Evolutionary conservation across 371 early-diverging fungal species (phyloP).

Genomic region (Rhizopus sp.): DNA sequence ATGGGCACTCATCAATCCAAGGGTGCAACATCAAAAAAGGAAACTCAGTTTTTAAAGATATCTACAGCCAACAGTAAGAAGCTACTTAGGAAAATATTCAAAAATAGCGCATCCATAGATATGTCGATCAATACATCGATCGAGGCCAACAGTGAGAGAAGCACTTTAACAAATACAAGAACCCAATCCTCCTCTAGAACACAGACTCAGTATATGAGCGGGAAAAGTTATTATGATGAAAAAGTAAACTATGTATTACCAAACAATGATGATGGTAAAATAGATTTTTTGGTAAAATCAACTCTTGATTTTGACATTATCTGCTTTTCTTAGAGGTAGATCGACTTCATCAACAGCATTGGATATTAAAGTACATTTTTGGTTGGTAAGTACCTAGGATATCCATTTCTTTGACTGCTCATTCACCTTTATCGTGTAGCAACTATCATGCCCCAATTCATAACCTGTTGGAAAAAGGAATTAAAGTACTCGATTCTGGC

Average conservation of each 20-base stretch:
- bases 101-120: too few relatives aligned
- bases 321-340: conserved; percentile 6
- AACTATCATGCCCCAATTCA: conserved; percentile 17
- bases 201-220: too few relatives aligned
- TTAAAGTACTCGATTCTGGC: conserved; percentile 17
- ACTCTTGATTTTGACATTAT: not conserved
- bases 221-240: conserved; percentile 10
- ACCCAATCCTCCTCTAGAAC: too few relatives aligned
- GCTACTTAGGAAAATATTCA: too few relatives aligned
- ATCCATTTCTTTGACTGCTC: not conserved
- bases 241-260: conserved; percentile 48
- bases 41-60: too few relatives aligned
- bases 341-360: conserved; percentile 20
- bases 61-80: too few relatives aligned
- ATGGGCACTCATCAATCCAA: too few relatives aligned
- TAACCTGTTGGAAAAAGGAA: conserved; percentile 13
- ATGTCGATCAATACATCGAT: too few relatives aligned
- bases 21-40: too few relatives aligned
- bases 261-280: conserved; percentile 42
- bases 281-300: not conserved
- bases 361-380: conserved; percentile 7
- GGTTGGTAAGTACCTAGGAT: not conserved
- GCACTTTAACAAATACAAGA: too few relatives aligned
- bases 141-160: too few relatives aligned
- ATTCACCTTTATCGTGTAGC: not conserved